Percentiles rank a stretch among this genome's conserved stretches.
phyloP scores from a whole-genome alignment of 371 early-diverging fungal genomes.

The Entomophthora muscae region DNA sequence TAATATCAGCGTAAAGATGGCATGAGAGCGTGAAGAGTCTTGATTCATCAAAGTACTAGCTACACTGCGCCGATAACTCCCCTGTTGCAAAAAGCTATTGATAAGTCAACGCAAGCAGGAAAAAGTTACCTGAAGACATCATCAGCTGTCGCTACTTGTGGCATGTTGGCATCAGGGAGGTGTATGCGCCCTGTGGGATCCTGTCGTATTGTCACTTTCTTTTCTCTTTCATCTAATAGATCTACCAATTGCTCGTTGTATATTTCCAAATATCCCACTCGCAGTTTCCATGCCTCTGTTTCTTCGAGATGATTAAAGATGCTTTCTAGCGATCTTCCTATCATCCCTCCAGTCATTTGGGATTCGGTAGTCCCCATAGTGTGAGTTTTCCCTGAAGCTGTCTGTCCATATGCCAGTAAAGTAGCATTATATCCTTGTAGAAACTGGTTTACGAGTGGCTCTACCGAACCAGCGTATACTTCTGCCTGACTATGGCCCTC shows the following conservation, averaged over 20 bases:
- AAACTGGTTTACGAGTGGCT: no score
- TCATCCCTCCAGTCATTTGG: not conserved
- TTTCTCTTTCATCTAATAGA: slow-evolving; percentile 31
- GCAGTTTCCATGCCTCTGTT: slow-evolving; percentile 16
- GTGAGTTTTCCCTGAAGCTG: slow-evolving; percentile 94
- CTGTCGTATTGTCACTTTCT: slow-evolving; percentile 48
- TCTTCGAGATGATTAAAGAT: not conserved
- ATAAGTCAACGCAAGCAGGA: not conserved
- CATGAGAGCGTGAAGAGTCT: slow-evolving; percentile 91
- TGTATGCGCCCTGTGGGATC: slow-evolving; percentile 79
- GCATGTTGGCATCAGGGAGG: slow-evolving; percentile 77
- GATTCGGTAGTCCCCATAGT: slow-evolving; percentile 82
- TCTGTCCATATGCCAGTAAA: slow-evolving; percentile 27
- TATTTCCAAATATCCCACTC: slow-evolving; percentile 76
- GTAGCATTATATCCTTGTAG: slow-evolving; percentile 1
- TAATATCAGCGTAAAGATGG: slow-evolving; percentile 51
- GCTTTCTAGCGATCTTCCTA: not conserved
- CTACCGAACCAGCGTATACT: no score
- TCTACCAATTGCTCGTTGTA: slow-evolving; percentile 94
- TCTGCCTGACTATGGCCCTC: no score
- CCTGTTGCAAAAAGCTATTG: slow-evolving; percentile 19
- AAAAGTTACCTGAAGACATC: slow-evolving; percentile 33
- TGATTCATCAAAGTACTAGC: slow-evolving; percentile 96
- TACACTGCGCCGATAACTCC: slow-evolving; percentile 77
- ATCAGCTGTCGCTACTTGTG: slow-evolving; percentile 42